Evolutionary conservation across 1,284 basidiomycete species (phyloP), one percentile per base, ranked within the genome.

Genomic region (Malassezia sp.): DNA sequence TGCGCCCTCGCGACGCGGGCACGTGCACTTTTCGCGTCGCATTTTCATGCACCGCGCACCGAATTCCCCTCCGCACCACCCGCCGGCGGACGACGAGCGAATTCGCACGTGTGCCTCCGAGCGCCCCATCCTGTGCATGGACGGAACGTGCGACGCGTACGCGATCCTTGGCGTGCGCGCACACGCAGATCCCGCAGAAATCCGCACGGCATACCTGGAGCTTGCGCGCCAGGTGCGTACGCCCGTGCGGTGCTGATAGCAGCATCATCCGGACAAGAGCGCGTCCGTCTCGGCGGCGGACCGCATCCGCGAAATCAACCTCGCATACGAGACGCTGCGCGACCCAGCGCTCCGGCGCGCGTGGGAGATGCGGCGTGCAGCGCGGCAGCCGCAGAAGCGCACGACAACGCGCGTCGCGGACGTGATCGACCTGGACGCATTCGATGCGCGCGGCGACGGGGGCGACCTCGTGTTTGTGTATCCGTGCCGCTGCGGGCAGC

Each of bases 231-330:
- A 14, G 2, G 45, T 47, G 32, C 26, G 45, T 41, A n/a, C n/a
- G 7, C 2, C 9, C 11, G 8, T 23, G 7, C 2, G 11, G 18
- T 26, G 15, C 24, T 15, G 18, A 18, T 15, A 14, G 23, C 29
- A 50, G 42, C 18, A 45, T 27, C 48, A 50, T 27, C 48, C 48
- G 8, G 48, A 50, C 20, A 49, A 49, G 31, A n/a, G n/a, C n/a
- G n/a, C n/a, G n/a, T n/a, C n/a, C n/a, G 31, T 22, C 18, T 14
- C 27, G 23, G 10, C 38, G 3, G n/a, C 10, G 5, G 30, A 17
- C 5, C 32, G 27, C 9, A 43, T 49, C 18, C 47, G 37, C n/a
- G 24, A 18, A 7, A 44, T 50, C 28, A 33, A 34, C 15, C 31
- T 23, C 20, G 48, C 48, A 12, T 50, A 50, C 37, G 48, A 50